Percentiles rank a stretch among this genome's conserved stretches.
phyloP scores from a whole-genome alignment of 441 rosid species.

The Bruguiera hainesii region DNA sequence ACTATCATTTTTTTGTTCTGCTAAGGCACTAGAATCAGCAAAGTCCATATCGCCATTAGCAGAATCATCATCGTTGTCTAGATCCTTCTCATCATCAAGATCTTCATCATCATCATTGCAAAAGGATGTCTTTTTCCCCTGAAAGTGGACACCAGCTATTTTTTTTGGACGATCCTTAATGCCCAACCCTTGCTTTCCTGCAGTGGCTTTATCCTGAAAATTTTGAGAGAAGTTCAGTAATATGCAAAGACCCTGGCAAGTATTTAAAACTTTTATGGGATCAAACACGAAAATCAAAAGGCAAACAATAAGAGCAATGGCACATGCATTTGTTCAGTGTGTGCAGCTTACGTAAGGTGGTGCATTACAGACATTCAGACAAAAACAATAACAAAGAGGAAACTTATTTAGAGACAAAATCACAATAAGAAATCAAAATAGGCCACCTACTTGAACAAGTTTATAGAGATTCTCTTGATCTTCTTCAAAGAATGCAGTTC shows the following conservation, averaged over 20 bases:
- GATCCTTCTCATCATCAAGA: conserved; percentile 13
- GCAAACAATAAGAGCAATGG: neutral
- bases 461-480: conserved; percentile 99
- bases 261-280: neutral
- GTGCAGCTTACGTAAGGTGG: neutral
- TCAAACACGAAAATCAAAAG: neutral
- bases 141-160: conserved; percentile 74
- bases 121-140: conserved; percentile 78
- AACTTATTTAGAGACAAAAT: neutral
- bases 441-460: conserved; percentile 68
- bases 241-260: neutral
- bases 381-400: neutral
- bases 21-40: conserved; percentile 25
- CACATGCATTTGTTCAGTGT: neutral
- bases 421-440: neutral
- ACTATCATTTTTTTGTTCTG: conserved; percentile 42
- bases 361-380: neutral
- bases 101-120: conserved; percentile 43
- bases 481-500: conserved; percentile 74
- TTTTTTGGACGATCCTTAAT: conserved; percentile 74
- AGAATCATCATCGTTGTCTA: conserved; percentile 41
- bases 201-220: conserved; percentile 78
- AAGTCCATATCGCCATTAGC: conserved; percentile 12
- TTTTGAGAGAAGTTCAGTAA: neutral
- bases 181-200: conserved; percentile 97